Evolutionary conservation across 108 stramenopile genomes (phyloP).

Genomic region (Cyclotella cryptica): DNA sequence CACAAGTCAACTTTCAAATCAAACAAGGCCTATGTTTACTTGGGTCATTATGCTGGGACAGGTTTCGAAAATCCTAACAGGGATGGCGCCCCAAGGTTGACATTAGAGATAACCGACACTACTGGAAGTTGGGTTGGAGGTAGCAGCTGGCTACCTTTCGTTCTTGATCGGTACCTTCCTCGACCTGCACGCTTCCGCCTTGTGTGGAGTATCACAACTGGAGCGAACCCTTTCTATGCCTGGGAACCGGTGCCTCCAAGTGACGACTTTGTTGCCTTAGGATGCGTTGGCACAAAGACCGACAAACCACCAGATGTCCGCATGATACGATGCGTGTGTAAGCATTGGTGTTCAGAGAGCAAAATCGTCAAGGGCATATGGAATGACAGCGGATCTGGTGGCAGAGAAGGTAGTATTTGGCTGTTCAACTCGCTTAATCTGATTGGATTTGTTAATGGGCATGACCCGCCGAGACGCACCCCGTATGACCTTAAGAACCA

Average conservation of each 20-base stretch:
- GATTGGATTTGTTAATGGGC: slow-evolving; percentile 88
- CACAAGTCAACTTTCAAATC: slow-evolving; percentile 72
- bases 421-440: slow-evolving; percentile 86
- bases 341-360: slow-evolving; percentile 87
- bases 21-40: slow-evolving; percentile 89
- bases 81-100: slow-evolving; percentile 78
- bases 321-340: slow-evolving; percentile 92
- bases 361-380: slow-evolving; percentile 80
- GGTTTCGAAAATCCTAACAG: slow-evolving; percentile 90
- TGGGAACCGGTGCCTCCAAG: slow-evolving; percentile 98
- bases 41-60: slow-evolving; percentile 91
- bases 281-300: slow-evolving; percentile 92
- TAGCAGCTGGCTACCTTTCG: slow-evolving; percentile 93
- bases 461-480: slow-evolving; percentile 83
- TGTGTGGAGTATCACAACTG: slow-evolving; percentile 94
- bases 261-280: slow-evolving; percentile 94
- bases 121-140: slow-evolving; percentile 91
- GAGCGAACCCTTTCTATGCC: slow-evolving; percentile 92
- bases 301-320: slow-evolving; percentile 91
- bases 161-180: slow-evolving; percentile 91
- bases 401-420: slow-evolving; percentile 91
- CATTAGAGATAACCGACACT: slow-evolving; percentile 94
- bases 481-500: slow-evolving; percentile 83
- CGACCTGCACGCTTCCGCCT: slow-evolving; percentile 94
- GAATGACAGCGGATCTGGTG: slow-evolving; percentile 93